Evolutionary conservation across 352 stramenopile species (phyloP), one percentile per base, ranked within the genome.

Genomic region (Plasmopara muralis): DNA sequence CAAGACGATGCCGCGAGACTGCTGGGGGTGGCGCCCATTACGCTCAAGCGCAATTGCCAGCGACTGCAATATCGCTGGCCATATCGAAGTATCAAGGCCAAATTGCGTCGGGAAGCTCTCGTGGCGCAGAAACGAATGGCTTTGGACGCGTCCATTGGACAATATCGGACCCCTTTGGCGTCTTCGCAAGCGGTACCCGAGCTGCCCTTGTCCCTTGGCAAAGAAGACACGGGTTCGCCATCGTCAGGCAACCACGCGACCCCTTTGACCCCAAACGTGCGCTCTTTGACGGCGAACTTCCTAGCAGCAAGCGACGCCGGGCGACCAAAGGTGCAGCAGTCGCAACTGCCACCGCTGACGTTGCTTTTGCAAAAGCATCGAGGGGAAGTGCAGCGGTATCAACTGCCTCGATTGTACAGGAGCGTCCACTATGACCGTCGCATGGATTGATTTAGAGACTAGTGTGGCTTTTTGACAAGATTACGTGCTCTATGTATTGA

Each of bases 31-130:
- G 57, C 76, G 4, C 55, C 73, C 7, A 81, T 87, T 68, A 85
- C 77, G 6, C 70, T 87, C 55, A 85, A 85, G 65, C 76, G 73
- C 47, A 83, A 70, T 42, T 87, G 76, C 42, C 43, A 76, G 5
- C 58, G 67, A 2, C 62, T 28, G 12, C 50, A 72, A 20, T 72
- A 85, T 40, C 62, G 61, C 1, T 87, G 76, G 76, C 64, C 72
- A 14, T 83, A 80, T 40, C 67, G 70, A 7, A 65, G 50, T 10
- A 56, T 73, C 47, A 80, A 80, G 53, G 70, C 70, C 6, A 46
- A 58, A 28, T 52, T 45, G 12, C 58, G 66, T 54, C 65, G 68
- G 18, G 57, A 69, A 55, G 62, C 38, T 38, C 29, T 57, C 5
- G 35, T 44, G 0, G 14, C 37, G 2, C 37, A 65, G 43, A 60